Conservation (phyloP, 2,329 filamentous ascomycete species). For the Fusarium sp. region DNA sequence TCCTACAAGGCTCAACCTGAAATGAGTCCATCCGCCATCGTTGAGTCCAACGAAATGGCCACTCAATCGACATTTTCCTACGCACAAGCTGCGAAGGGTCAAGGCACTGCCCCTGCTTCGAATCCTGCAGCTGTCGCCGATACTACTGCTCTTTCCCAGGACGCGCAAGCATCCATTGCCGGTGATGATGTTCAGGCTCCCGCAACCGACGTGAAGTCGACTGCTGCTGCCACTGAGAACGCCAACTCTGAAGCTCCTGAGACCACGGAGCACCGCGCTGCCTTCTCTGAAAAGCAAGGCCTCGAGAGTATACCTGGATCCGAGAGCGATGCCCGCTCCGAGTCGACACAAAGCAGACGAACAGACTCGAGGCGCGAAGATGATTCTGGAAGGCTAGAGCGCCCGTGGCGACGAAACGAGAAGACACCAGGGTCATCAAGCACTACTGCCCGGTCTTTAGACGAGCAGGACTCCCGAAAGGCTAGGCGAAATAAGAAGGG, state of each 20-base stretch:
- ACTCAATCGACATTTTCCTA: constrained; percentile 80
- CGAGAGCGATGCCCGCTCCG: constrained; percentile 49
- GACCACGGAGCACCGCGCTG: constrained; percentile 33
- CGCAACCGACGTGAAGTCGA: constrained; percentile 40
- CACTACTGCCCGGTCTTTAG: constrained; percentile 69
- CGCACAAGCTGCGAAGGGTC: constrained; percentile 91
- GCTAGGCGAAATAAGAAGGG: constrained; percentile 70
- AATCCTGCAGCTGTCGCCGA: constrained; percentile 39
- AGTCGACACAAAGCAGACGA: constrained; percentile 45
- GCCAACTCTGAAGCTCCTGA: constrained; percentile 38
- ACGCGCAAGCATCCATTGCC: constrained; percentile 41
- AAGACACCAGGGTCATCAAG: constrained; percentile 67
- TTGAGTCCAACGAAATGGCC: constrained; percentile 56
- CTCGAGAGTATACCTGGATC: constrained; percentile 47
- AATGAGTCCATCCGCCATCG: constrained; percentile 42
- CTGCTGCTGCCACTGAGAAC: constrained; percentile 35
- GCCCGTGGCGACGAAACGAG: constrained; percentile 53
- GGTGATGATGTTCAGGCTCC: constrained; percentile 25
- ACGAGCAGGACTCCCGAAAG: constrained; percentile 61
- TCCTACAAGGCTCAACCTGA: constrained; percentile 33
- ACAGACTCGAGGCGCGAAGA: constrained; percentile 50
- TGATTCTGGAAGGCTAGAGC: constrained; percentile 50
- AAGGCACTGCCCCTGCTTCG: constrained; percentile 53
- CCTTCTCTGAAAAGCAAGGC: constrained; percentile 46
- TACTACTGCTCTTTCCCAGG: constrained; percentile 37